Conservation (phyloP, 805 yeast species). For the Yamadazyma paraphyllophila region DNA sequence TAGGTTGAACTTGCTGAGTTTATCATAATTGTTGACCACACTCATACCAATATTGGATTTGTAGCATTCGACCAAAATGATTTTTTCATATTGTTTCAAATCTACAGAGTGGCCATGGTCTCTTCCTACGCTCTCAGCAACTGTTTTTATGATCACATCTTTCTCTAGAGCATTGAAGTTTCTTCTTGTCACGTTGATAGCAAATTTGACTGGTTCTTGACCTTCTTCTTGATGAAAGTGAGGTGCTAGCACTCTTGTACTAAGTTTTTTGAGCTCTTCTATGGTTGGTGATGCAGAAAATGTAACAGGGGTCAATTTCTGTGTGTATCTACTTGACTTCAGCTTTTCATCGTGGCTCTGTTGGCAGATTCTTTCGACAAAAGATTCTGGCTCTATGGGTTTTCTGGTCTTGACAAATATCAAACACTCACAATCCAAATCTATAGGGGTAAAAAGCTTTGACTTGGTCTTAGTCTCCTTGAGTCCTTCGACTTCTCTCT, state of each 20-base stretch:
- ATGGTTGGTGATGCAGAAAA: slow-evolving; percentile 68
- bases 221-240: slow-evolving; percentile 55
- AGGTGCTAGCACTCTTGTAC: slow-evolving; percentile 58
- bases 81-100: slow-evolving; percentile 71
- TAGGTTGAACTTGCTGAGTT: slow-evolving; percentile 68
- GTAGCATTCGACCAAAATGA: slow-evolving; percentile 83
- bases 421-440: slow-evolving; percentile 76
- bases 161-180: slow-evolving; percentile 73
- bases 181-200: slow-evolving; percentile 76
- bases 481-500: slow-evolving; percentile 66
- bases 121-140: slow-evolving; percentile 71
- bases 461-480: slow-evolving; percentile 46
- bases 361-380: slow-evolving; percentile 63
- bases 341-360: slow-evolving; percentile 50
- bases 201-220: slow-evolving; percentile 54
- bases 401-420: slow-evolving; percentile 76
- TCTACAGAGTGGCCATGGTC: slow-evolving; percentile 76
- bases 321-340: slow-evolving; percentile 70
- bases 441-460: slow-evolving; percentile 52
- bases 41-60: slow-evolving; percentile 87
- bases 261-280: slow-evolving; percentile 63
- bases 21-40: slow-evolving; percentile 66
- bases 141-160: slow-evolving; percentile 66
- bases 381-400: slow-evolving; percentile 75
- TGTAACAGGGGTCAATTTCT: slow-evolving; percentile 78